Evolutionary conservation across 768 basidiomycete genomes (phyloP).

Genomic region (Pleurotus eryngii): DNA sequence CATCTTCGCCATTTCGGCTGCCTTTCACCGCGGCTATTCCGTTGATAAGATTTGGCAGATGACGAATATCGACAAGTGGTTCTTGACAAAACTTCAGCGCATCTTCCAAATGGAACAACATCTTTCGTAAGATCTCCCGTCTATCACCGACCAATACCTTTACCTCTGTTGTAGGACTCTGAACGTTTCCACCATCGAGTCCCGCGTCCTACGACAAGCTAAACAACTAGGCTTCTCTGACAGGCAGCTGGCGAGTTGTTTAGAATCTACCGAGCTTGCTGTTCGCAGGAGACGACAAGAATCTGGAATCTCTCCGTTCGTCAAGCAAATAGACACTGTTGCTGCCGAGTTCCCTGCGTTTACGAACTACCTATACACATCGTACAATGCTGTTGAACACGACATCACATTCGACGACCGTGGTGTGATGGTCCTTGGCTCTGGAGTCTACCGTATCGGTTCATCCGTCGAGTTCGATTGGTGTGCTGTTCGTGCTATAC

Average conservation of each 20-base stretch:
- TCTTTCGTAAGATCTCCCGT: slow-evolving; percentile 55
- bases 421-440: slow-evolving; percentile 96
- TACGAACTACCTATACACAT: slow-evolving; percentile 98
- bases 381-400: slow-evolving; percentile 95
- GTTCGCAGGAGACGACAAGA: slow-evolving; percentile 90
- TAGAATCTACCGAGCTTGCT: slow-evolving; percentile 90
- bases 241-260: slow-evolving; percentile 76
- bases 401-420: slow-evolving; percentile 87
- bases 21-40: slow-evolving; percentile 88
- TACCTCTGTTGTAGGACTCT: slow-evolving; percentile 41
- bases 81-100: slow-evolving; percentile 83
- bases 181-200: slow-evolving; percentile 62
- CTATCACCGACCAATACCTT: neutral
- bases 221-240: slow-evolving; percentile 98
- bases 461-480: slow-evolving; percentile 99
- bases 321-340: slow-evolving; percentile 99
- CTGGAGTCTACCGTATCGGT: slow-evolving; percentile 97
- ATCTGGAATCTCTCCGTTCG: slow-evolving; percentile 76
- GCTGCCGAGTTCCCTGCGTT: slow-evolving; percentile 98
- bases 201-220: slow-evolving; percentile 66
- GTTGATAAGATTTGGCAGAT: slow-evolving; percentile 97
- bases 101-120: slow-evolving; percentile 79
- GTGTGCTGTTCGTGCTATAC: slow-evolving; percentile 97
- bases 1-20: slow-evolving; percentile 92
- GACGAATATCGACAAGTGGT: slow-evolving; percentile 99